Percentiles rank a stretch among this genome's conserved stretches.
Conservation (phyloP, 768 basidiomycete genomes). For the Exidia glandulosa region DNA sequence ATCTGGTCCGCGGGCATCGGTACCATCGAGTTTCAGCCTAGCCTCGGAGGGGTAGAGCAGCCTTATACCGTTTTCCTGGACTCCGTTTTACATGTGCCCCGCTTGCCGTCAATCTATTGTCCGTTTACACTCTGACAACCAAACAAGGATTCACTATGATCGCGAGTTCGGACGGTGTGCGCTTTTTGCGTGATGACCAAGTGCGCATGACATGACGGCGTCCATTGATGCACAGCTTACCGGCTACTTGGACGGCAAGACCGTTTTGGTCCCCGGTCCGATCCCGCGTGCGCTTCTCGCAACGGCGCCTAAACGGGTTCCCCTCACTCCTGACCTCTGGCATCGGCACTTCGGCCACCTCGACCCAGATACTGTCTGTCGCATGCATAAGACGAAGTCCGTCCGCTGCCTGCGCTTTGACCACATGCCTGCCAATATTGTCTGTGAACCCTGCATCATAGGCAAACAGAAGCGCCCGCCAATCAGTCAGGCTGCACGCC, state of each 20-base stretch:
- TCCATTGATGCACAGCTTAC: too few species aligned
- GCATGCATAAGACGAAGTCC: slow-evolving; percentile 4
- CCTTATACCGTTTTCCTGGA: neutral
- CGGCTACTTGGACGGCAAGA: too few species aligned
- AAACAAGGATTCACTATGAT: slow-evolving; percentile 1
- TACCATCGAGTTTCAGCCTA: slow-evolving; percentile 14
- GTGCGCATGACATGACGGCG: too few species aligned
- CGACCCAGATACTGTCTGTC: slow-evolving; percentile 9
- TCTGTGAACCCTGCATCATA: slow-evolving; percentile 25
- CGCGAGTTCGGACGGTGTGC: too few species aligned
- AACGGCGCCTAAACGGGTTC: neutral
- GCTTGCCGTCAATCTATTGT: slow-evolving; percentile 2
- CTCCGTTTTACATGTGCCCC: neutral
- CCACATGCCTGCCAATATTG: slow-evolving; percentile 10
- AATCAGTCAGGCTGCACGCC: slow-evolving; percentile 18
- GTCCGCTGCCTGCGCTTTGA: slow-evolving; percentile 16
- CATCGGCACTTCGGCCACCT: slow-evolving; percentile 17
- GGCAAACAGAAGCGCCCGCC: slow-evolving; percentile 26
- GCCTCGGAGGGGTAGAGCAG: neutral
- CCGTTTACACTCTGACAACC: slow-evolving; percentile 10
- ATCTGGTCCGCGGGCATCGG: slow-evolving; percentile 18
- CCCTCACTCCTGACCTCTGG: slow-evolving; percentile 10
- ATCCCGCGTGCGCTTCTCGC: neutral
- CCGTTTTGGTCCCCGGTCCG: too few species aligned
- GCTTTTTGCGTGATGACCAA: too few species aligned